phyloP scores from a whole-genome alignment of 129 eudicot genomes.

The Ambrosia artemisiifolia region DNA sequence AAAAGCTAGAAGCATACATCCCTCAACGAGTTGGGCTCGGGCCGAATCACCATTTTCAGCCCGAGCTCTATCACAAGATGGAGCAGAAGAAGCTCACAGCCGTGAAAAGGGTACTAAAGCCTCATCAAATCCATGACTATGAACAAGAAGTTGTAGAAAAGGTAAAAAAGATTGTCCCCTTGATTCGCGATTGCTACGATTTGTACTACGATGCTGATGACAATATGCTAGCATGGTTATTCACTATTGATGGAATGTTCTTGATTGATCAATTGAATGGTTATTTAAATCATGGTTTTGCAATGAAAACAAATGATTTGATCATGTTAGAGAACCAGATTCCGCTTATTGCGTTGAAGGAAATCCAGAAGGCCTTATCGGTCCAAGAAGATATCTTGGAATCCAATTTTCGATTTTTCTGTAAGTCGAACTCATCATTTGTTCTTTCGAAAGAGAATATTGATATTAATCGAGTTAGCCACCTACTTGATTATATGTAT shows the following conservation, averaged over 20 bases:
- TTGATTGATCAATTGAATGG: conserved; percentile 31
- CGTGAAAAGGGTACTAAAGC: conserved; percentile 20
- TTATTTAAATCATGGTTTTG: conserved; percentile 8
- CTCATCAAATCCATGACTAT: neutral
- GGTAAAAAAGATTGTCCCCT: conserved; percentile 23
- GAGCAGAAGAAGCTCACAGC: conserved; percentile 48
- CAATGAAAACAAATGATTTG: conserved; percentile 27
- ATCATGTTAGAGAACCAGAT: conserved; percentile 55
- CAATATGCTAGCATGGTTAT: conserved; percentile 39
- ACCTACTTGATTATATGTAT: conserved; percentile 33
- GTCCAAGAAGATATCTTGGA: conserved; percentile 12
- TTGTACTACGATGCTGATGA: conserved; percentile 16
- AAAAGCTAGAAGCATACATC: conserved; percentile 40
- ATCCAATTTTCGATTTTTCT: neutral
- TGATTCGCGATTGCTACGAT: conserved; percentile 38
- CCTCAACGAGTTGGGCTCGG: conserved; percentile 50
- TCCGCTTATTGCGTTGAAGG: conserved; percentile 34
- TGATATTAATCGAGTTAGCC: conserved; percentile 15
- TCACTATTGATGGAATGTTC: conserved; percentile 45
- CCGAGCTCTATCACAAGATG: conserved; percentile 39
- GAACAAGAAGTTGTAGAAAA: conserved; percentile 22
- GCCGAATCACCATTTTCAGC: conserved; percentile 42
- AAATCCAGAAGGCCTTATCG: conserved; percentile 14
- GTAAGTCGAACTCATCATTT: conserved; percentile 15
- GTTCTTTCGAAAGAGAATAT: neutral